Percentiles rank a stretch among this genome's conserved stretches.
phyloP scores from a whole-genome alignment of 371 early-diverging fungal genomes.

The Apophysomyces ossiformis region DNA sequence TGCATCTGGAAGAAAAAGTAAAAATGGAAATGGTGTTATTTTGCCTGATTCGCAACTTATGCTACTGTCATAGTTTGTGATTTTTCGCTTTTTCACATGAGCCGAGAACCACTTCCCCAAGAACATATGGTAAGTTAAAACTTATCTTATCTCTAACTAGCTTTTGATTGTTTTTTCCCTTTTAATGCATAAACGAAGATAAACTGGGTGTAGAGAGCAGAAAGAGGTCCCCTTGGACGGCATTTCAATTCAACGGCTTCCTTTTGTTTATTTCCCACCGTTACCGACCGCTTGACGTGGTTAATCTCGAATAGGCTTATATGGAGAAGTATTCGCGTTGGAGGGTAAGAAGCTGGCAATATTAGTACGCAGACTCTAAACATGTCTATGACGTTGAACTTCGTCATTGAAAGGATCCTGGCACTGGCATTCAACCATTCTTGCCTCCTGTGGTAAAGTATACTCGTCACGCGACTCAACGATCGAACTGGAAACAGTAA shows the following conservation, averaged over 20 bases:
- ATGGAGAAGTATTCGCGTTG: conserved; percentile 76
- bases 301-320: neutral
- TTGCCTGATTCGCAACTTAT: too few relatives aligned
- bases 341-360: conserved; percentile 53
- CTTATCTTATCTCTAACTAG: too few relatives aligned
- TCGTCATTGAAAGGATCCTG: conserved; percentile 60
- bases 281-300: neutral
- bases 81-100: too few relatives aligned
- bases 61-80: too few relatives aligned
- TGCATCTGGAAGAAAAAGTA: too few relatives aligned
- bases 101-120: too few relatives aligned
- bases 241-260: conserved; percentile 4
- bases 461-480: neutral
- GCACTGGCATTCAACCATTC: conserved; percentile 92
- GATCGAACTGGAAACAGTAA: neutral
- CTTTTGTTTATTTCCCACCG: neutral
- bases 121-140: too few relatives aligned
- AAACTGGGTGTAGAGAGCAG: too few relatives aligned
- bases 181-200: too few relatives aligned
- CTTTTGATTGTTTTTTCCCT: too few relatives aligned
- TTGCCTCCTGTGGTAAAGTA: conserved; percentile 74
- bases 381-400: neutral
- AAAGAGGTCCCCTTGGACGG: neutral
- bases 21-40: too few relatives aligned
- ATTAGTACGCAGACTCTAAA: neutral